These are phyloP conservation scores for Lathyrus oleraceus DNA, from an alignment of 306 rosid species.

Conservation along the genomic window DNA sequence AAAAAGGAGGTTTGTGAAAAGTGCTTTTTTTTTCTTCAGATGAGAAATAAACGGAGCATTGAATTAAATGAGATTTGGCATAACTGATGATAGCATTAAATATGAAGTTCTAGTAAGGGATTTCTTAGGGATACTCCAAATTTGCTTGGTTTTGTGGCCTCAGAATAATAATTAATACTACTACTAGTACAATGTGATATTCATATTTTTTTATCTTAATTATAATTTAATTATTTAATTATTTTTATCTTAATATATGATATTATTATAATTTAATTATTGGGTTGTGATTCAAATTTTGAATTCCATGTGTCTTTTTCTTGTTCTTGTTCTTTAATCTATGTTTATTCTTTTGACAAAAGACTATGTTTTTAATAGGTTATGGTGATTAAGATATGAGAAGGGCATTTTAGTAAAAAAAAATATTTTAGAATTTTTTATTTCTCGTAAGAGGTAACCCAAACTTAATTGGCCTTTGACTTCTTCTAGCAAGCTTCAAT, in stretches of 20 bases:
- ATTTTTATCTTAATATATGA: background rate
- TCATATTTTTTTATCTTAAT: conserved; percentile 12
- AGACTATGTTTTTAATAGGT: no score
- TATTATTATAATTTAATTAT: background rate
- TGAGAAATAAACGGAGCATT: conserved; percentile 36
- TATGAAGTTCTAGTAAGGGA: conserved; percentile 14
- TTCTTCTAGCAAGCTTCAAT: no score
- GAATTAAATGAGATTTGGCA: conserved; percentile 32
- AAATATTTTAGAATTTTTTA: no score
- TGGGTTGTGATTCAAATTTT: conserved; percentile 41
- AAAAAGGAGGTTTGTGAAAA: conserved; percentile 34
- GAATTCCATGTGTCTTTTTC: conserved; percentile 12
- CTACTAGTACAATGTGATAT: background rate
- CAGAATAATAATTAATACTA: background rate
- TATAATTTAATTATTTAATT: background rate
- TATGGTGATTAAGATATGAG: no score
- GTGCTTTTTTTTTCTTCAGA: conserved; percentile 30
- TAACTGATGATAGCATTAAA: conserved; percentile 26
- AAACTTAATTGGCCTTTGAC: no score
- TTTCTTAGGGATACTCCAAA: conserved; percentile 33
- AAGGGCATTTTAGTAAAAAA: no score
- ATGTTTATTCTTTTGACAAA: background rate
- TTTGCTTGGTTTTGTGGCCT: background rate
- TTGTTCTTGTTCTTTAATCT: background rate
- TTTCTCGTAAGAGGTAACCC: no score